A percentile compares a stretch with the other conserved stretches of the same genome.
Evolutionary conservation across 78 protist species (phyloP).

Genomic region (Chrysochromulina tobinii): DNA sequence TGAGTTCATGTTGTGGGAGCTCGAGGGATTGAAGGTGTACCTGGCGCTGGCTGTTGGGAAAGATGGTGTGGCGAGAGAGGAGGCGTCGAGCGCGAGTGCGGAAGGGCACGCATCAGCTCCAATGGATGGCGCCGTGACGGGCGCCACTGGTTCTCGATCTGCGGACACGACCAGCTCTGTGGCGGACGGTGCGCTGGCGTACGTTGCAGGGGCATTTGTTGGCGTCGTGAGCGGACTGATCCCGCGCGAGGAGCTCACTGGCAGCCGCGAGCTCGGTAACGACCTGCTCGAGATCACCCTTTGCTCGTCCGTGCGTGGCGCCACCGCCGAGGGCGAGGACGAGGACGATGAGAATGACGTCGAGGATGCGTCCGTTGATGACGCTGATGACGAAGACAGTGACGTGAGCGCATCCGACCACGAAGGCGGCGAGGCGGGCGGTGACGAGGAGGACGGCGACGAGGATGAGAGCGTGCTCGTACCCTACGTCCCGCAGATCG

Average conservation of each 20-base stretch:
- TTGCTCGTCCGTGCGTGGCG: too few relatives aligned
- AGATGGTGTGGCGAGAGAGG: too few relatives aligned
- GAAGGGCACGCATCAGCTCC: background rate
- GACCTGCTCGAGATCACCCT: background rate
- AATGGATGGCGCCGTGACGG: background rate
- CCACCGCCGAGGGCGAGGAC: background rate
- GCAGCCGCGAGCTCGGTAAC: background rate
- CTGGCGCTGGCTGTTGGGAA: background rate
- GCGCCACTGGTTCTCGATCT: background rate
- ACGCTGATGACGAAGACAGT: too few relatives aligned
- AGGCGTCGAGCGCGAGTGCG: too few relatives aligned
- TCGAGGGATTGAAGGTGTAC: background rate
- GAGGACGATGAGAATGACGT: background rate
- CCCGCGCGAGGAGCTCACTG: background rate
- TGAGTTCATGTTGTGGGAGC: background rate
- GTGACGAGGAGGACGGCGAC: too few relatives aligned
- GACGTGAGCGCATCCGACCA: too few relatives aligned
- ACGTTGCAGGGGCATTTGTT: background rate
- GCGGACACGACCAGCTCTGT: background rate
- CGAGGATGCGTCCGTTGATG: background rate
- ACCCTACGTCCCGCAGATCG: background rate
- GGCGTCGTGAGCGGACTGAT: background rate
- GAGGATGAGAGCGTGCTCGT: background rate
- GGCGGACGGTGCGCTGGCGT: background rate
- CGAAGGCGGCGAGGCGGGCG: too few relatives aligned